phyloP scores from a whole-genome alignment of 192 early-diverging fungal genomes.

The Backusella morwellensis region DNA sequence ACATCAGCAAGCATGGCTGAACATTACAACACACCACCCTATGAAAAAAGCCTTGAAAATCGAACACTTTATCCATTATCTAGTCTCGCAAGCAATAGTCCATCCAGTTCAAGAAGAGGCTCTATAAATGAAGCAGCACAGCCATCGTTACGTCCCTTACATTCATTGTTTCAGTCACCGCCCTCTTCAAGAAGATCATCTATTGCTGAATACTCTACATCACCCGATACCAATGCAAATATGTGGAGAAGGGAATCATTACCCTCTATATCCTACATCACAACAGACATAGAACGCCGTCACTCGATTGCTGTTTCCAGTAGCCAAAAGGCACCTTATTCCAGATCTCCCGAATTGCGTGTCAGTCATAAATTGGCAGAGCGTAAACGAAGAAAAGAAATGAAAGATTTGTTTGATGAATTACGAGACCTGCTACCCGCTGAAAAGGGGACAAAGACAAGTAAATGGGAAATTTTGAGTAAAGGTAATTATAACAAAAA shows the following conservation, averaged over 20 bases:
- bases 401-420: constrained; percentile 89
- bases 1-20: not conserved
- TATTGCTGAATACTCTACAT: constrained; percentile 1
- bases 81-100: not conserved
- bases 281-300: constrained; percentile 20
- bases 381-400: constrained; percentile 83
- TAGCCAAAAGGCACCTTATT: constrained; percentile 49
- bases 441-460: constrained; percentile 73
- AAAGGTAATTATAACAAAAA: constrained; percentile 56
- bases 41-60: constrained; percentile 2
- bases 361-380: constrained; percentile 87
- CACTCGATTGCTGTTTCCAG: constrained; percentile 22
- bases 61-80: not conserved
- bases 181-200: constrained; percentile 19
- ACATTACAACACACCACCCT: constrained; percentile 3
- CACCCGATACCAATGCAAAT: not conserved
- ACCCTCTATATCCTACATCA: constrained; percentile 13
- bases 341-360: constrained; percentile 69
- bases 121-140: constrained; percentile 20
- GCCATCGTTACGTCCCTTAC: constrained; percentile 16
- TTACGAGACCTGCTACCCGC: constrained; percentile 72
- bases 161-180: constrained; percentile 23
- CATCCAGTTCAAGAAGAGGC: constrained; percentile 22
- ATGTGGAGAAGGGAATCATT: constrained; percentile 19
- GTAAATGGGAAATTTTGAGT: constrained; percentile 88